Evolutionary conservation across 257 asterid species (phyloP).

Genomic region (Leonotis leonurus): DNA sequence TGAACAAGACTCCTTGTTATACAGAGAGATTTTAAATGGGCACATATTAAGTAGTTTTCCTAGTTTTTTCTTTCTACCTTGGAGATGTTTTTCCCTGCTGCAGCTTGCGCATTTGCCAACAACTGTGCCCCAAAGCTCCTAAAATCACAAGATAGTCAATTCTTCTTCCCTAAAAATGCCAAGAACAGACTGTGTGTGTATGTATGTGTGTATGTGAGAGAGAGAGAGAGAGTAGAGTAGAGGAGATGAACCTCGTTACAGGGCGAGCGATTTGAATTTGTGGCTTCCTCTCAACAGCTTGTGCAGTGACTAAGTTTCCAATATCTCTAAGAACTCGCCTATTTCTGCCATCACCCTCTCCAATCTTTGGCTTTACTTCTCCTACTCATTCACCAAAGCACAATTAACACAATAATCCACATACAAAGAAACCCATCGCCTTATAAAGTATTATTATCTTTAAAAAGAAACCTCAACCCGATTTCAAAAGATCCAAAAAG

Average conservation of each 20-base stretch:
- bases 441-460: neutral
- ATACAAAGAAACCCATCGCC: neutral
- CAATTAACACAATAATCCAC: neutral
- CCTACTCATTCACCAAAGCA: conserved; percentile 2
- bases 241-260: conserved; percentile 23
- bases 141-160: conserved; percentile 8
- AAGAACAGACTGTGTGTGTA: neutral
- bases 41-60: neutral
- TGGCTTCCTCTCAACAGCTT: conserved; percentile 34
- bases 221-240: neutral
- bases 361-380: conserved; percentile 46
- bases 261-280: conserved; percentile 36
- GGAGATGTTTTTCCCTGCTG: conserved; percentile 28
- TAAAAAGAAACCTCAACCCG: neutral
- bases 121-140: conserved; percentile 39
- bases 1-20: neutral
- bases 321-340: conserved; percentile 64
- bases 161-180: neutral
- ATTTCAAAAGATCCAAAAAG: neutral
- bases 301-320: conserved; percentile 52
- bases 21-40: no score
- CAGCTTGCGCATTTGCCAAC: conserved; percentile 41
- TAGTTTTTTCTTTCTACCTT: conserved; percentile 15
- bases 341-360: conserved; percentile 36
- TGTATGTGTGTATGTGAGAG: neutral